Base-by-base conservation (phyloP, 2,329 filamentous ascomycete genomes). In the Penicillium sp. region DNA sequence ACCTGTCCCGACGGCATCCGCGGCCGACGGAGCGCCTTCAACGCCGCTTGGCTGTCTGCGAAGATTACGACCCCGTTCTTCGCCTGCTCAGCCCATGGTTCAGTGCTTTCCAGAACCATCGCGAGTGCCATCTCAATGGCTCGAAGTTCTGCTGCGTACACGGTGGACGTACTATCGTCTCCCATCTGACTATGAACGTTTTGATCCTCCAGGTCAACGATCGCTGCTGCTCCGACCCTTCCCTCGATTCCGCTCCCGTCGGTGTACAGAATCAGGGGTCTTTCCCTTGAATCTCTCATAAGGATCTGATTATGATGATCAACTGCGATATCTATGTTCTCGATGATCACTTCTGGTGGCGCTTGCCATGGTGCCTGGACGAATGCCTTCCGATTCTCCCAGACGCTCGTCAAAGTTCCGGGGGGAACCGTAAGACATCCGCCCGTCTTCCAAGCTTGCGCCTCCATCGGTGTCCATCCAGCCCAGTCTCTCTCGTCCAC, bases 361-460 rank as follows among this genome's bases (percentile, higher is more conserved):
- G 11, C 40, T 35, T 30, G 45, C 42, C 45, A 50, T 24, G 35
- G 48, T n/a, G 48, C 18, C 41, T 20, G 43, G 43, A 55, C 28
- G 43, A 51, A 55, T 39, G 44, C 46, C 9, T 48, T 48, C 25
- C 60, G 54, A n/a, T 33, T 50, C 41, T 50, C 48, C 42, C 35
- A 50, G 24, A 11, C 1, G 8, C 27, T 28, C 9, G 8, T 4
- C 27, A 28, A 28, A 28, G 25, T 27, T 3, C 4, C 9, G 2
- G 27, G 27, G 9, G 27, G 30, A 33, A 13, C 14, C 13, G 30
- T n/a, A 5, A 33, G 30, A 9, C 48, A 50, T 46, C 48, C 44
- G 38, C 48, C 48, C 31, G 9, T 45, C n/a, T 48, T 53, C 50
- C 42, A 53, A 36, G 50, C 41, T 24, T 48, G 41, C 33, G 45